Evolutionary conservation across 2,329 filamentous ascomycete species (phyloP).

Genomic region (Alternaria conjuncta): DNA sequence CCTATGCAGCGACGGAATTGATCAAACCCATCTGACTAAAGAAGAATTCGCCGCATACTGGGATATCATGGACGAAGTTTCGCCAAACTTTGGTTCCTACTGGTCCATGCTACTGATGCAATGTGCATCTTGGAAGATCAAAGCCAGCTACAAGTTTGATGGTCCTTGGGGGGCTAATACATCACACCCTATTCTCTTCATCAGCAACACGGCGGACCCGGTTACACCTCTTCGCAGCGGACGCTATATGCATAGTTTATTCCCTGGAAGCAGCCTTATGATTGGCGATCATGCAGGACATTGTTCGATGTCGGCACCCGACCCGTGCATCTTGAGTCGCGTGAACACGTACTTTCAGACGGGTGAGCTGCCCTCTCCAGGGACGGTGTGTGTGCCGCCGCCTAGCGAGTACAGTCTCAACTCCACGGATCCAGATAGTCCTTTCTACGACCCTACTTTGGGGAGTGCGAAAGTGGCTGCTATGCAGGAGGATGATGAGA

Average conservation of each 20-base stretch:
- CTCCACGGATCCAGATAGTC: conserved; percentile 49
- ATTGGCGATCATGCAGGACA: conserved; percentile 55
- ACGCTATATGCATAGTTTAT: conserved; percentile 47
- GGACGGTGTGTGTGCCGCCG: conserved; percentile 52
- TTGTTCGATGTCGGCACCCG: conserved; percentile 50
- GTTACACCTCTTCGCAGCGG: conserved; percentile 63
- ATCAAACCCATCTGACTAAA: conserved; percentile 34
- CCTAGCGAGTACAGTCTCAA: conserved; percentile 42
- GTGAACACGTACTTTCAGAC: conserved; percentile 51
- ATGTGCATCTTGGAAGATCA: conserved; percentile 49
- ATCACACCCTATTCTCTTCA: conserved; percentile 62
- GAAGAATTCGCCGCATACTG: conserved; percentile 44
- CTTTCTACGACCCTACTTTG: conserved; percentile 30
- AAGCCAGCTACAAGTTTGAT: conserved; percentile 43
- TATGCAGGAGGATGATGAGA: neutral
- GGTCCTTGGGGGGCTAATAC: conserved; percentile 48
- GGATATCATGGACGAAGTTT: conserved; percentile 40
- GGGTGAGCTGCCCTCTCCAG: conserved; percentile 53
- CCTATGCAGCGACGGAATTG: conserved; percentile 50
- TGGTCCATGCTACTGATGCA: conserved; percentile 48
- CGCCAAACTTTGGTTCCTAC: conserved; percentile 45
- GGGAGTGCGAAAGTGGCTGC: neutral
- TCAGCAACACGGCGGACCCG: conserved; percentile 65
- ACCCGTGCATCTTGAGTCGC: conserved; percentile 42
- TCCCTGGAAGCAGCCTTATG: conserved; percentile 54